These are phyloP conservation scores for Talaromyces amestolkiae DNA, from an alignment of 2,329 filamentous ascomycete species.

Conservation along the genomic window DNA sequence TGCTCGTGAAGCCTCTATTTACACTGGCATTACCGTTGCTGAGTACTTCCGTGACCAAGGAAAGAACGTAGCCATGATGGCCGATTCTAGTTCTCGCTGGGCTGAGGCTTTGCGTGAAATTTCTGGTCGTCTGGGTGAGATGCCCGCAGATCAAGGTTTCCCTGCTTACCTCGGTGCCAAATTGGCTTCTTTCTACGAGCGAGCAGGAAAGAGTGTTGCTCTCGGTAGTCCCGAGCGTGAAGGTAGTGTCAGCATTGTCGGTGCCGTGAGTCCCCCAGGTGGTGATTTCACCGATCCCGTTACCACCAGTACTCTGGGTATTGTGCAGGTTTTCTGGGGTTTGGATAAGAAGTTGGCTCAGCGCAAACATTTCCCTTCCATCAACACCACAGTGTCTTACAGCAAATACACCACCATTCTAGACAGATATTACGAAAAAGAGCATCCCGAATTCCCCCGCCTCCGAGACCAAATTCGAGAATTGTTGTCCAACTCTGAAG, in stretches of 20 bases:
- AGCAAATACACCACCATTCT: constrained; percentile 90
- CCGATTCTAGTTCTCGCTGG: constrained; percentile 96
- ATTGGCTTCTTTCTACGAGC: constrained; percentile 98
- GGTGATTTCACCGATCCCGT: constrained; percentile 99
- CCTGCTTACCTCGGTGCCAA: constrained; percentile 95
- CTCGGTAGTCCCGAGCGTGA: constrained; percentile 85
- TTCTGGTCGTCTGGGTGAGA: constrained; percentile 96
- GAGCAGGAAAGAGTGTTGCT: constrained; percentile 80
- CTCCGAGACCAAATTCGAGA: constrained; percentile 91
- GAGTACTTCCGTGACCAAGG: constrained; percentile 98
- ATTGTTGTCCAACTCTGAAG: constrained; percentile 90
- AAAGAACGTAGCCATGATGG: constrained; percentile 97
- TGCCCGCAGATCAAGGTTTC: constrained; percentile 99
- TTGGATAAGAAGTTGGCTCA: constrained; percentile 99
- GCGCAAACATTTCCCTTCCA: constrained; percentile 97
- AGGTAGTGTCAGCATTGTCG: constrained; percentile 95
- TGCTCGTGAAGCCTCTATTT: constrained; percentile 96
- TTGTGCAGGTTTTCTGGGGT: constrained; percentile 99
- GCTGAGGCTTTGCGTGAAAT: constrained; percentile 98
- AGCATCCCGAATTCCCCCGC: constrained; percentile 89
- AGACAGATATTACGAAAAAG: constrained; percentile 91
- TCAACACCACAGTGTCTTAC: constrained; percentile 94
- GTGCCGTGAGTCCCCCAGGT: constrained; percentile 92
- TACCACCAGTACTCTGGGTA: constrained; percentile 87
- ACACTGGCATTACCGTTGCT: constrained; percentile 90